Base-by-base conservation (phyloP, 345 rosid species). In the Microthlaspi erraticum region DNA sequence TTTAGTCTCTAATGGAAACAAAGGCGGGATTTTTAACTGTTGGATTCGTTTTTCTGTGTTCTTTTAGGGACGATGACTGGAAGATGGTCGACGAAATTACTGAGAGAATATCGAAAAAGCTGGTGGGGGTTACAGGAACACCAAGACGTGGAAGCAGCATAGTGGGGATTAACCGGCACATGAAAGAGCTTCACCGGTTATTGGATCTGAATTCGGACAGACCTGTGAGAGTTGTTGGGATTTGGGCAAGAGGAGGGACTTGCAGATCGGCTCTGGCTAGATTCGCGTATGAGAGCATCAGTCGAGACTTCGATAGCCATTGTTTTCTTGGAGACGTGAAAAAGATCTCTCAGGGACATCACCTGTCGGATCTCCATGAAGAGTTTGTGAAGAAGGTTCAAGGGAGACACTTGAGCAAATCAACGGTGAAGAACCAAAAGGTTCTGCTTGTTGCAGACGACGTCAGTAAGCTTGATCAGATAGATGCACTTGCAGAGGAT, bases 151-250 rank as follows among this genome's bases (percentile, higher is more conserved):
- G 39, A 10, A 36, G 58, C 4, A 53, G 53, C 17, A 16, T 70
- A 0, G 70, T 65, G 16, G 87, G 79, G 48, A 31, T 83, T 8
- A 74, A 77, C 5, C 41, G 8, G 4, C 80, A 67, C 8, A 43
- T 80, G 31, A 23, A 63, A 31, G 46, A 67, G 1, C 36, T 49
- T 4, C 9, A 44, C 7, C 12, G 23, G 18, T 34, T 60, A 23
- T 0, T 67, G 16, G 54, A 74, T 37, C 18, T 67, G 56, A 74
- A 60, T 2, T 53, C 74, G 7, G 61, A 54, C 1, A 45, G 42
- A 18, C 17, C 4, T 37, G 48, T 68, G 51, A 68, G 70, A 54
- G 37, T 75, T 11, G 4, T 75, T 0, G 74, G 69, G 41, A 75
- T 75, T 7, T 68, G 79, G 79, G 59, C 59, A 18, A 26, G 64